Conservation (phyloP, 2,329 filamentous ascomycete genomes). For the Apiospora aurea region DNA sequence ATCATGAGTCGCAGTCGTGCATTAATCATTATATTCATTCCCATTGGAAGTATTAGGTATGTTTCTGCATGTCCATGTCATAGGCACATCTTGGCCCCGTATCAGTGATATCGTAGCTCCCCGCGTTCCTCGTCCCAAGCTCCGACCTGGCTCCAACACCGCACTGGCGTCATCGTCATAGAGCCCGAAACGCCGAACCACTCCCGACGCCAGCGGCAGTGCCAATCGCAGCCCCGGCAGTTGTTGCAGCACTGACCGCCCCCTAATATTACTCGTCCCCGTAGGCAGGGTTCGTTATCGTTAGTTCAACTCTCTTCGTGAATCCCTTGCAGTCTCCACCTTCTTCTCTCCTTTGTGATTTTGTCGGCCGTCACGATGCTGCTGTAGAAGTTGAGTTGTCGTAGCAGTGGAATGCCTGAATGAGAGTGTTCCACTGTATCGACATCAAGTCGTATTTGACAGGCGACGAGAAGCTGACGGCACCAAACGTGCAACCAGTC, state of each 20-base stretch:
- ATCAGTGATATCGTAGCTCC: not conserved
- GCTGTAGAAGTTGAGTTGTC: slow-evolving; percentile 37
- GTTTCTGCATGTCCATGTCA: not conserved
- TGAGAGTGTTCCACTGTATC: slow-evolving; percentile 52
- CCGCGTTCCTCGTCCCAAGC: not conserved
- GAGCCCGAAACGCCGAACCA: slow-evolving; percentile 10
- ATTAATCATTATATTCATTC: too few relatives aligned
- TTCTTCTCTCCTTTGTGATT: not conserved
- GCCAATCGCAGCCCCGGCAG: not conserved
- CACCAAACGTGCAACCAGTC: slow-evolving; percentile 59
- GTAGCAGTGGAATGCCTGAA: slow-evolving; percentile 48
- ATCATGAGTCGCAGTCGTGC: too few relatives aligned
- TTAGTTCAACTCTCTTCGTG: not conserved
- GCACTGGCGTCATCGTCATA: slow-evolving; percentile 9
- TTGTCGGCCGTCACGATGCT: slow-evolving; percentile 23
- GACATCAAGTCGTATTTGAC: slow-evolving; percentile 56
- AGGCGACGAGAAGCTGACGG: slow-evolving; percentile 52
- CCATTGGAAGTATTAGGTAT: too few relatives aligned
- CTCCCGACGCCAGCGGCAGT: not conserved
- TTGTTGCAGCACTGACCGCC: not conserved
- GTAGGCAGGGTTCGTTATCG: not conserved
- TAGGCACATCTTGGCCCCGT: not conserved
- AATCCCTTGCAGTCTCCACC: not conserved
- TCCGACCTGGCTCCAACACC: not conserved
- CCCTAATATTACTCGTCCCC: not conserved